Percentiles rank a stretch among this genome's conserved stretches.
These are phyloP conservation scores for Clitopilus hobsonii DNA, from an alignment of 768 basidiomycete species.

Conservation along the genomic window DNA sequence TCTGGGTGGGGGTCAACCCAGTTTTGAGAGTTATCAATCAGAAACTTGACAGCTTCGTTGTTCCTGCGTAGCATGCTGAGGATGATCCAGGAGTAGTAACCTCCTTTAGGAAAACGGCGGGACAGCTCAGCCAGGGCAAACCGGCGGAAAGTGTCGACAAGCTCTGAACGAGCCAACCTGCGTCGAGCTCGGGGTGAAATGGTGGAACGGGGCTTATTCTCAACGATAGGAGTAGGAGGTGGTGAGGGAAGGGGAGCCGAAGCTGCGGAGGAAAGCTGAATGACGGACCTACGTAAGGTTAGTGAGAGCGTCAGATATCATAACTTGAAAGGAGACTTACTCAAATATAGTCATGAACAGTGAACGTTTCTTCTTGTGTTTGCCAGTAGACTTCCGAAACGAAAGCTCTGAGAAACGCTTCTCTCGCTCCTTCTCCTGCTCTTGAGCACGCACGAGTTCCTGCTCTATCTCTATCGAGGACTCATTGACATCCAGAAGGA, in stretches of 20 bases:
- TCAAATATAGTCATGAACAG: conserved; percentile 66
- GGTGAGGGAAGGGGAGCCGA: conserved; percentile 23
- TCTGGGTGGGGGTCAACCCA: conserved; percentile 6
- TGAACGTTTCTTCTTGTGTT: conserved; percentile 69
- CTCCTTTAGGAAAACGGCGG: conserved; percentile 27
- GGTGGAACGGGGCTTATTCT: conserved; percentile 20
- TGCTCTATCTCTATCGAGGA: conserved; percentile 38
- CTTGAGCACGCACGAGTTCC: conserved; percentile 18
- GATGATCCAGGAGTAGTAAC: conserved; percentile 52
- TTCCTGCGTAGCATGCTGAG: conserved; percentile 47
- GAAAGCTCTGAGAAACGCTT: conserved; percentile 13
- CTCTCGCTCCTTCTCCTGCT: conserved; percentile 27
- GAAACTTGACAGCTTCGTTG: conserved; percentile 35
- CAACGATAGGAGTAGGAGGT: conserved; percentile 23
- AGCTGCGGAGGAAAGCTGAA: conserved; percentile 25
- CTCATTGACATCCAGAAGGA: conserved; percentile 49
- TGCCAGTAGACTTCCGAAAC: conserved; percentile 31
- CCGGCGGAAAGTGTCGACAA: conserved; percentile 63
- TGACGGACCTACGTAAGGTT: conserved; percentile 17
- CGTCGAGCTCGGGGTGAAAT: conserved; percentile 42
- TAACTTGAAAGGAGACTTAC: conserved; percentile 33
- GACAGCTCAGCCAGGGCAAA: conserved; percentile 53
- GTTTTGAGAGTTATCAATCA: conserved; percentile 30
- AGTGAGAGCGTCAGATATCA: not conserved
- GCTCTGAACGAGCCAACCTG: conserved; percentile 57